Evolutionary conservation across 257 asterid species (phyloP).

Genomic region (Nicotiana paniculata): DNA sequence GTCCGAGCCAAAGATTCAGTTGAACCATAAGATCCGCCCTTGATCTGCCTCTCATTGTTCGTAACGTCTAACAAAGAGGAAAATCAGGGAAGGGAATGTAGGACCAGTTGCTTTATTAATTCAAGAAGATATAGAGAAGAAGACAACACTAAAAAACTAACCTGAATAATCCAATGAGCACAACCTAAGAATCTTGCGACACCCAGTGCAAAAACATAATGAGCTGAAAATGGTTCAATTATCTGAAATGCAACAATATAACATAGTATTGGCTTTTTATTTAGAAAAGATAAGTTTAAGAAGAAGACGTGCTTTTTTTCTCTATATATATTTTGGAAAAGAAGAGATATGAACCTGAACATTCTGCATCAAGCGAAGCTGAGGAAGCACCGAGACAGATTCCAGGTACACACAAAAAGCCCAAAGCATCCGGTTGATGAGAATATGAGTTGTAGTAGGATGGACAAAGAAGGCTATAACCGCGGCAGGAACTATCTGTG

Average conservation of each 20-base stretch:
- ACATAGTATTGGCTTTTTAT: neutral
- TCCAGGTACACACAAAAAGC: slow-evolving; percentile 79
- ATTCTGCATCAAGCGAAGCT: slow-evolving; percentile 88
- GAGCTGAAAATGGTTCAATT: slow-evolving; percentile 90
- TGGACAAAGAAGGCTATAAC: slow-evolving; percentile 54
- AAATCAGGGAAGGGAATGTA: neutral
- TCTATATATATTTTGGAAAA: neutral
- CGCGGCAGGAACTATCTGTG: slow-evolving; percentile 58
- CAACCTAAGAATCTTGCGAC: slow-evolving; percentile 74
- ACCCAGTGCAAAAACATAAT: slow-evolving; percentile 88
- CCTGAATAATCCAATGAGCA: slow-evolving; percentile 97
- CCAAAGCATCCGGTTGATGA: slow-evolving; percentile 55
- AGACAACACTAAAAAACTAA: slow-evolving; percentile 1
- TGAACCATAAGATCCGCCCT: neutral
- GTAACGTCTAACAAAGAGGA: too few relatives aligned
- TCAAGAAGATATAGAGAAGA: neutral
- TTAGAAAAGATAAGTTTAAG: neutral
- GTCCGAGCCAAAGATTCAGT: neutral
- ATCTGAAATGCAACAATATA: slow-evolving; percentile 33
- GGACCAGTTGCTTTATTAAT: neutral
- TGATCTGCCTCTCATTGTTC: neutral
- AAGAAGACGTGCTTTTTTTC: neutral
- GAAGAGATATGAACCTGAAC: slow-evolving; percentile 41
- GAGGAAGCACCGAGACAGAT: slow-evolving; percentile 79
- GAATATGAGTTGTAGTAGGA: slow-evolving; percentile 45